phyloP scores from a whole-genome alignment of 306 rosid genomes.

The Lotus japonicus region DNA sequence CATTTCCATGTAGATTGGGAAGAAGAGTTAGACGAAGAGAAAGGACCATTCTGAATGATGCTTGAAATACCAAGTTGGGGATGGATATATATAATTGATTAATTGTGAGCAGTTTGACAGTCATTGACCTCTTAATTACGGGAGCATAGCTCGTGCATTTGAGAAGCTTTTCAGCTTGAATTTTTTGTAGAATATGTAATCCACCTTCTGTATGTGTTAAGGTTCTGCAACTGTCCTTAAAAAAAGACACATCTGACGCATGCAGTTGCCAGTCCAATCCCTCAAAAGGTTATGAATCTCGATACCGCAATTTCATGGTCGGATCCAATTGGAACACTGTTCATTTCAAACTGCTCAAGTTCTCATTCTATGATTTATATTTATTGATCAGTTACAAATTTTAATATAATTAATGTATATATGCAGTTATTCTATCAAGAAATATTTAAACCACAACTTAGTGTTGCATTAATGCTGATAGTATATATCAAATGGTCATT shows the following conservation, averaged over 20 bases:
- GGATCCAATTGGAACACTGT: constrained; percentile 40
- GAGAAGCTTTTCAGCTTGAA: too few species aligned
- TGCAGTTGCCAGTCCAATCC: constrained; percentile 7
- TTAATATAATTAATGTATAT: constrained; percentile 7
- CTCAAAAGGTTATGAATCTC: constrained; percentile 46
- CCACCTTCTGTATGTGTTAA: background rate
- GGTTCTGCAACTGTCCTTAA: constrained; percentile 13
- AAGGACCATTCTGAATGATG: too few species aligned
- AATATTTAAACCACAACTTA: background rate
- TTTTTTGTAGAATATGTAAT: too few species aligned
- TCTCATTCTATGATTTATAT: background rate
- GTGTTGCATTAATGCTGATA: background rate
- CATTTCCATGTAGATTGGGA: too few species aligned
- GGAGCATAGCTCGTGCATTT: too few species aligned
- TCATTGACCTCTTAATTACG: too few species aligned
- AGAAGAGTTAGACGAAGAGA: too few species aligned
- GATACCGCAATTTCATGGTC: constrained; percentile 49
- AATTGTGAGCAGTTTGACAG: too few species aligned
- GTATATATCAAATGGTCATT: background rate
- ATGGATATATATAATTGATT: too few species aligned
- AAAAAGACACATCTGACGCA: background rate
- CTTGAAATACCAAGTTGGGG: too few species aligned
- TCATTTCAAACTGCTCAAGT: background rate
- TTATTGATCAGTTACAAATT: constrained; percentile 9
- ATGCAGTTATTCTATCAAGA: background rate